Percentiles rank a stretch among this genome's conserved stretches.
Evolutionary conservation across 73 alveolate species (phyloP).

Genomic region (Tetrahymena elliotti): DNA sequence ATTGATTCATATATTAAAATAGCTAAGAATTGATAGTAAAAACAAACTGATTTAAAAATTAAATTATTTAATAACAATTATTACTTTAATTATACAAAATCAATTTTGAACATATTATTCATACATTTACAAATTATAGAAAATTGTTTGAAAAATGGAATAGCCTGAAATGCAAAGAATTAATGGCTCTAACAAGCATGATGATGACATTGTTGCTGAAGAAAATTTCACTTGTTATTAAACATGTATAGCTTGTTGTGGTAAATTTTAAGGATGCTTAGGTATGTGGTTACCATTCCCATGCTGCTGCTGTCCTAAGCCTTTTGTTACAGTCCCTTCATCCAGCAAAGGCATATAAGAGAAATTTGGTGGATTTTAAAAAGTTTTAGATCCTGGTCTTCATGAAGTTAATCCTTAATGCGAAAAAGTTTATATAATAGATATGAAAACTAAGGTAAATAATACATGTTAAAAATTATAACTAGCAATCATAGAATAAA

Average conservation of each 20-base stretch:
- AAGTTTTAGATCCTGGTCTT: conserved; percentile 38
- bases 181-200: not conserved
- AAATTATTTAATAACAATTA: not conserved
- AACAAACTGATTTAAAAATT: not conserved
- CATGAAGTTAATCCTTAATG: conserved; percentile 34
- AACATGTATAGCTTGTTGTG: conserved; percentile 23
- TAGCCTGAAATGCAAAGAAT: not conserved
- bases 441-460: not conserved
- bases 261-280: conserved; percentile 19
- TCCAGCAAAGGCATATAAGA: conserved; percentile 17
- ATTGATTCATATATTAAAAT: not conserved
- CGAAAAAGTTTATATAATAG: not conserved
- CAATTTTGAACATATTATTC: not conserved
- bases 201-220: not conserved
- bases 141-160: not conserved
- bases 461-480: not conserved
- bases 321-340: conserved; percentile 15
- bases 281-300: conserved; percentile 41
- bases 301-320: conserved; percentile 37
- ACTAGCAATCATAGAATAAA: not conserved
- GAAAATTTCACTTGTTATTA: conserved; percentile 29
- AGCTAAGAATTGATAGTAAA: not conserved
- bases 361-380: conserved; percentile 29
- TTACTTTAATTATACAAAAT: not conserved
- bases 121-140: not conserved